phyloP scores from a whole-genome alignment of 371 early-diverging fungal species.

The Mucor racemosus region DNA sequence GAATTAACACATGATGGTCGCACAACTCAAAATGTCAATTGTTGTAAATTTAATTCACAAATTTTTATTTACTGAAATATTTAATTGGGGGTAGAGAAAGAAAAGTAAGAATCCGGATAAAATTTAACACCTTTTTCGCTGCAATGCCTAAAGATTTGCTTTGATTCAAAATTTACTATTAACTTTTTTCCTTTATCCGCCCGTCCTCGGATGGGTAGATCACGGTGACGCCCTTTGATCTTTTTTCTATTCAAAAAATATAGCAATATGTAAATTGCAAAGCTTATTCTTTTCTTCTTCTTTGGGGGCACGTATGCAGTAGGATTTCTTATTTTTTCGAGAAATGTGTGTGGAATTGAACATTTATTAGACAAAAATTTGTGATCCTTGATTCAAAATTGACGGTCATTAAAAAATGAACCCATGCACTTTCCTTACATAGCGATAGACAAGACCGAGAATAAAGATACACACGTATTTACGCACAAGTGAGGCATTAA shows the following conservation, averaged over 20 bases:
- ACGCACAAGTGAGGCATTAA: not conserved
- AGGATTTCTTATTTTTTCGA: not conserved
- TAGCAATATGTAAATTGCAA: not conserved
- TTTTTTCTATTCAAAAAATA: too few species aligned
- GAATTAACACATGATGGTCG: not conserved
- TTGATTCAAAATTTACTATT: not conserved
- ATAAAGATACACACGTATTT: not conserved
- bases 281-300: not conserved
- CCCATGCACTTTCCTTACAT: not conserved
- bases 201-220: not conserved
- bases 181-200: conserved; percentile 3
- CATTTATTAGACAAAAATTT: not conserved
- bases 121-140: not conserved
- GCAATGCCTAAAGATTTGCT: not conserved
- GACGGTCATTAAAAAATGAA: conserved; percentile 1
- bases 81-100: not conserved
- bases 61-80: too few species aligned
- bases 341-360: not conserved
- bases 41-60: not conserved
- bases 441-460: not conserved
- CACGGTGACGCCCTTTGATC: not conserved
- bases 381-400: not conserved
- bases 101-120: not conserved
- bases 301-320: not conserved
- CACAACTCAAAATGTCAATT: not conserved